Conservation (phyloP, 139 green algal genomes). For the Pleodorina starrii region DNA sequence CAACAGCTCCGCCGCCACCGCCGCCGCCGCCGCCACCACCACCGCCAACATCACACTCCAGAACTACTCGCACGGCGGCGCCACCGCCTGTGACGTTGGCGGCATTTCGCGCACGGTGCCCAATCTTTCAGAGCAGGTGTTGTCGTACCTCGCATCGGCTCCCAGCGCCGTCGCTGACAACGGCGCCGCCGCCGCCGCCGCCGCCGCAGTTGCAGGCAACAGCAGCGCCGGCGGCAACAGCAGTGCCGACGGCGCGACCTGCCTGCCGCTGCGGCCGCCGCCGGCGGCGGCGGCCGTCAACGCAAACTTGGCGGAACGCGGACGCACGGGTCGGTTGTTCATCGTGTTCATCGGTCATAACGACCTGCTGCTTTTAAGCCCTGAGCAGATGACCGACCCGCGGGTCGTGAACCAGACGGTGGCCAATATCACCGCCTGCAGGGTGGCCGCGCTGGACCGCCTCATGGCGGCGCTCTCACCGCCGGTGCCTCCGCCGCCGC, state of each 20-base stretch:
- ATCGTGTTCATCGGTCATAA: slow-evolving; percentile 20
- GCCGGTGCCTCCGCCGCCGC: not conserved
- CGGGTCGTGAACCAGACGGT: not conserved
- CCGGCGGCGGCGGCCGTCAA: not conserved
- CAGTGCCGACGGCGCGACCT: not conserved
- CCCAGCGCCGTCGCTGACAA: not conserved
- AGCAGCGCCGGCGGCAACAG: not conserved
- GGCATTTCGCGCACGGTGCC: not conserved
- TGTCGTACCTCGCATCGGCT: not conserved
- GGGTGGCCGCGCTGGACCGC: not conserved
- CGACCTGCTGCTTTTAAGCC: not conserved
- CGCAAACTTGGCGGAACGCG: not conserved
- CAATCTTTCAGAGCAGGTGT: not conserved
- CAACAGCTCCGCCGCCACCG: not conserved
- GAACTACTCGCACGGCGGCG: slow-evolving; percentile 23
- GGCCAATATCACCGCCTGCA: not conserved
- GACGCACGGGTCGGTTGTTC: not conserved
- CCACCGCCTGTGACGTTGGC: not conserved
- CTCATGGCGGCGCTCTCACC: slow-evolving; percentile 9
- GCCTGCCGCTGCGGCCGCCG: not conserved
- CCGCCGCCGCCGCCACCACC: not conserved
- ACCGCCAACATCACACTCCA: not conserved
- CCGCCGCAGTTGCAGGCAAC: too few species aligned
- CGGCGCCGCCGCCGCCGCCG: not conserved
- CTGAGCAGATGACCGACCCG: not conserved